A percentile compares a stretch with the other conserved stretches of the same genome.
Evolutionary conservation across 2,329 filamentous ascomycete genomes (phyloP).

Genomic region (Ophiostoma triangulosporum): DNA sequence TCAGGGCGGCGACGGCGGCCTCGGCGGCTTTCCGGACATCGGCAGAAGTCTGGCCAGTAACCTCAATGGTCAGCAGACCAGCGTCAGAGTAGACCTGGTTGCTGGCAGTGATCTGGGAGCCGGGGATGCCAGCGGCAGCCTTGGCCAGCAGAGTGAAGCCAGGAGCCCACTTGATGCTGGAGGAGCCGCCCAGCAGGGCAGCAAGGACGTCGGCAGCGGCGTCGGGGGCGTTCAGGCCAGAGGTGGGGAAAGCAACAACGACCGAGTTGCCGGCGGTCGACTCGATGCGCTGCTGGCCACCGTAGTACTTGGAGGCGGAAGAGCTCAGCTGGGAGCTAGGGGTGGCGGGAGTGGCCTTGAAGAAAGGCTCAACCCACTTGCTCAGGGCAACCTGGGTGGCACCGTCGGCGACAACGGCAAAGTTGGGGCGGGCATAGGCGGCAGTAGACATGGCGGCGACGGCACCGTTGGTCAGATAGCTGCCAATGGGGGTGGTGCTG

Average conservation of each 20-base stretch:
- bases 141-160: conserved; percentile 87
- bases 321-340: conserved; percentile 32
- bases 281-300: conserved; percentile 83
- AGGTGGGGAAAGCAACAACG: conserved; percentile 86
- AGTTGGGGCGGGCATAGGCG: conserved; percentile 80
- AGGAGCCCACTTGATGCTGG: conserved; percentile 87
- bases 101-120: conserved; percentile 56
- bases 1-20: conserved; percentile 67
- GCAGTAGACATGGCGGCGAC: conserved; percentile 63
- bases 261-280: conserved; percentile 67
- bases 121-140: conserved; percentile 51
- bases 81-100: conserved; percentile 88
- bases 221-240: conserved; percentile 69
- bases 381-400: conserved; percentile 60
- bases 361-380: conserved; percentile 92
- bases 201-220: conserved; percentile 80
- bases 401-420: conserved; percentile 84
- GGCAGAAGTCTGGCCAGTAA: conserved; percentile 54
- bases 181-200: conserved; percentile 78
- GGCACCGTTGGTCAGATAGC: conserved; percentile 66
- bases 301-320: conserved; percentile 73
- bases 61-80: conserved; percentile 72
- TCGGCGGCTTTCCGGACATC: conserved; percentile 62
- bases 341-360: conserved; percentile 52
- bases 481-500: conserved; percentile 55